A percentile compares a stretch with the other conserved stretches of the same genome.
Evolutionary conservation across 495 filamentous ascomycete species (phyloP).

Genomic region (Stereocaulon alpinum): DNA sequence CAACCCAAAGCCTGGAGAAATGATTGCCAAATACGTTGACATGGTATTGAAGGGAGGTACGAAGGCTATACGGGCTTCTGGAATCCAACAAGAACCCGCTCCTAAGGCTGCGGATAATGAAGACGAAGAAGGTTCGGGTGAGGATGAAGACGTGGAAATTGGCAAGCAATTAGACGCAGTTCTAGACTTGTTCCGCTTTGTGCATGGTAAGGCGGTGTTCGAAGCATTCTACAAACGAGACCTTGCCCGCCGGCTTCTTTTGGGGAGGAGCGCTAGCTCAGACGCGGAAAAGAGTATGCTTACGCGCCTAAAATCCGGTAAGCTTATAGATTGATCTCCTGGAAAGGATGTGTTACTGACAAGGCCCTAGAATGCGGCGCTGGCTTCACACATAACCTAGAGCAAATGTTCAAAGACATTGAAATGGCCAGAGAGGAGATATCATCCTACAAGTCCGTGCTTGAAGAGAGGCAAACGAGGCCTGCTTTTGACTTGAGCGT

Average conservation of each 20-base stretch:
- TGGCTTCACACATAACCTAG: slow-evolving; percentile 88
- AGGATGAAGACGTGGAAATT: slow-evolving; percentile 83
- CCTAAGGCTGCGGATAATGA: slow-evolving; percentile 30
- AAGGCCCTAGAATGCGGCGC: slow-evolving; percentile 65
- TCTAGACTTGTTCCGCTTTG: slow-evolving; percentile 89
- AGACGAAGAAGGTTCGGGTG: slow-evolving; percentile 43
- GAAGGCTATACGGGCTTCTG: slow-evolving; percentile 48
- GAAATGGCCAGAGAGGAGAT: slow-evolving; percentile 83
- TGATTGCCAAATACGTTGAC: slow-evolving; percentile 98
- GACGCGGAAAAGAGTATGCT: slow-evolving; percentile 97
- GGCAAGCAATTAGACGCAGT: slow-evolving; percentile 83
- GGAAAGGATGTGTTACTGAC: slow-evolving; percentile 11
- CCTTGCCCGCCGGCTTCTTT: slow-evolving; percentile 75
- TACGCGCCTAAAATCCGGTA: slow-evolving; percentile 69
- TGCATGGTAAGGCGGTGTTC: slow-evolving; percentile 95
- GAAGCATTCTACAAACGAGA: slow-evolving; percentile 99
- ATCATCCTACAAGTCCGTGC: slow-evolving; percentile 54
- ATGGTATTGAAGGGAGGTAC: slow-evolving; percentile 75
- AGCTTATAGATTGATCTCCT: neutral
- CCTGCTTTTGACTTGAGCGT: slow-evolving; percentile 68
- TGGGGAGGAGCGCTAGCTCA: slow-evolving; percentile 82
- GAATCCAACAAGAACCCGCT: neutral
- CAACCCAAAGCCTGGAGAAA: slow-evolving; percentile 90
- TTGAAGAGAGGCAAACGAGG: slow-evolving; percentile 39
- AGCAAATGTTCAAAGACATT: slow-evolving; percentile 98